phyloP scores from a whole-genome alignment of 2,329 filamentous ascomycete genomes.

The Dothiorella sarmentorum region DNA sequence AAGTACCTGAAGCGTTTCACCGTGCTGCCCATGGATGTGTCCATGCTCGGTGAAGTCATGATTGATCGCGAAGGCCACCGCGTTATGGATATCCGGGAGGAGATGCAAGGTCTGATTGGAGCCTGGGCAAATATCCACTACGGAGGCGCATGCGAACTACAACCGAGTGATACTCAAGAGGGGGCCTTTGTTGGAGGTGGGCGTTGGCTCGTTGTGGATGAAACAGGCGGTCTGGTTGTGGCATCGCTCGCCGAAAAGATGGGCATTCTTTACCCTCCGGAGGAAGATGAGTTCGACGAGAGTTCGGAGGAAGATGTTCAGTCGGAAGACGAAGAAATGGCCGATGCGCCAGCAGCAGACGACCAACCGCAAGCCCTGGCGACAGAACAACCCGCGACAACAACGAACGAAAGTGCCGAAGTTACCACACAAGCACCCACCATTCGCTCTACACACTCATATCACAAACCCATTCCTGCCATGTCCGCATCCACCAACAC shows the following conservation, averaged over 20 bases:
- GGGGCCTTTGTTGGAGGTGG: slow-evolving; percentile 46
- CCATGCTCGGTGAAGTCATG: slow-evolving; percentile 71
- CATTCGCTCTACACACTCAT: slow-evolving; percentile 20
- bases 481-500: slow-evolving; percentile 70
- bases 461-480: slow-evolving; percentile 42
- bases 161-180: slow-evolving; percentile 27
- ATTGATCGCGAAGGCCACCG: slow-evolving; percentile 76
- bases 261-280: slow-evolving; percentile 65
- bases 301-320: slow-evolving; percentile 22
- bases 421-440: neutral
- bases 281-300: slow-evolving; percentile 28
- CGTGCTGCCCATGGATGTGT: slow-evolving; percentile 76
- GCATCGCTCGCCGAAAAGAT: slow-evolving; percentile 85
- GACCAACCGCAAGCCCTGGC: neutral
- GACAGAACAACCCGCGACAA: neutral
- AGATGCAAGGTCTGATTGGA: slow-evolving; percentile 74
- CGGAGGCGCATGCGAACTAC: slow-evolving; percentile 42
- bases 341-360: slow-evolving; percentile 8
- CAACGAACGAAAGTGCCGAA: neutral
- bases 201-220: slow-evolving; percentile 80
- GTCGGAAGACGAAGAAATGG: slow-evolving; percentile 3
- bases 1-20: slow-evolving; percentile 92
- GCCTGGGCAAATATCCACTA: slow-evolving; percentile 91
- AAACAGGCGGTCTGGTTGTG: slow-evolving; percentile 77
- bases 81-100: slow-evolving; percentile 82